Evolutionary conservation across 345 rosid species (phyloP).

Genomic region (Citrus reticulata): DNA sequence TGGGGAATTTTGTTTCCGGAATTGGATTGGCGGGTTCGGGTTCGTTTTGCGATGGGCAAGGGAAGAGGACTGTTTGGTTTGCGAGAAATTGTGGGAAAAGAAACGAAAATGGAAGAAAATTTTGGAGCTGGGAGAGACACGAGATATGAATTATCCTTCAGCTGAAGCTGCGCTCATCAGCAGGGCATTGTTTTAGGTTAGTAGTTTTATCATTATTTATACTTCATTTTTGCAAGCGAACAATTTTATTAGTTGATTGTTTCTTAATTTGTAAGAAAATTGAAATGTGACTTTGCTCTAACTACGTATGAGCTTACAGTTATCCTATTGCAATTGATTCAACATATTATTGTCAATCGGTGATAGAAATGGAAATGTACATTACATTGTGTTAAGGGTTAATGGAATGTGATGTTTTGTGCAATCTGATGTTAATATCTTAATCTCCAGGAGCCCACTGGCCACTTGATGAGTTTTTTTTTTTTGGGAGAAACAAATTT

Average conservation of each 20-base stretch:
- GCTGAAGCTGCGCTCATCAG: background rate
- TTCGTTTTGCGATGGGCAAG: background rate
- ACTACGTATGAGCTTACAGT: background rate
- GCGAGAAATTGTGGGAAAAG: slow-evolving; percentile 6
- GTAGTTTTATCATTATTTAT: background rate
- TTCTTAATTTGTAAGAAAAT: background rate
- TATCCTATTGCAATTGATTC: background rate
- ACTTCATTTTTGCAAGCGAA: background rate
- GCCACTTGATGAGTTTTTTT: background rate
- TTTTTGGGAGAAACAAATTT: background rate
- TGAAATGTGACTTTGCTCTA: background rate
- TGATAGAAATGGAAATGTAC: background rate
- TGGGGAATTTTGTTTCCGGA: background rate
- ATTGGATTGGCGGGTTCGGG: background rate
- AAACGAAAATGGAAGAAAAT: background rate
- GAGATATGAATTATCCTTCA: background rate
- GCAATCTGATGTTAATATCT: background rate
- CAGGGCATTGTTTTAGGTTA: background rate
- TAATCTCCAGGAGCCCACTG: background rate
- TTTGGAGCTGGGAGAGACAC: background rate
- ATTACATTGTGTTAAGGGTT: background rate
- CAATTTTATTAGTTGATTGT: background rate
- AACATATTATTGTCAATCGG: background rate
- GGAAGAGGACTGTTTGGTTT: background rate
- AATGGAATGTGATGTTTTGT: background rate